Evolutionary conservation across 129 eudicot genomes (phyloP).

Genomic region (Tagetes patula): DNA sequence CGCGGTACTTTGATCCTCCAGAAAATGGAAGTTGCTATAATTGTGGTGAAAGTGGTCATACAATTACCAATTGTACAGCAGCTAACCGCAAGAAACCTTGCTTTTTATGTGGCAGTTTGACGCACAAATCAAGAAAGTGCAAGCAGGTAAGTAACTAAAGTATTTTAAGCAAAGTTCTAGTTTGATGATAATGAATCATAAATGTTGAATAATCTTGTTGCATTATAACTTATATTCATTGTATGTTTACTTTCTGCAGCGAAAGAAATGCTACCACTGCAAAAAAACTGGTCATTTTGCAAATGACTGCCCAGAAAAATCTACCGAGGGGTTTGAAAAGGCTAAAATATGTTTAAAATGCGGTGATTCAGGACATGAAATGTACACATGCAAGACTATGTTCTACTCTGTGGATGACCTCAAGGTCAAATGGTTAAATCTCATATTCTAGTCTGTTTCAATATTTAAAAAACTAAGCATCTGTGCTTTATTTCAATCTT

Average conservation of each 20-base stretch:
- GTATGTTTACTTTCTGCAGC: slow-evolving; percentile 33
- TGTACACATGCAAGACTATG: slow-evolving; percentile 55
- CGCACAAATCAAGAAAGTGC: slow-evolving; percentile 75
- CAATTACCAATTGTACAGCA: slow-evolving; percentile 57
- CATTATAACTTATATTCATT: background rate
- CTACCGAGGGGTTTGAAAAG: slow-evolving; percentile 31
- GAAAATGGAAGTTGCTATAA: slow-evolving; percentile 96
- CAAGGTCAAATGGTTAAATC: slow-evolving; percentile 44
- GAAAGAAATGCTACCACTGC: slow-evolving; percentile 75
- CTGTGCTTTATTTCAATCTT: background rate
- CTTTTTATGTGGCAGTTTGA: slow-evolving; percentile 92
- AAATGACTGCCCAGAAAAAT: slow-evolving; percentile 79
- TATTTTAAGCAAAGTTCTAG: background rate
- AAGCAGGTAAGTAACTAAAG: slow-evolving; percentile 52
- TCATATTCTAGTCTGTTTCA: background rate
- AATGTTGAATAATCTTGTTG: background rate
- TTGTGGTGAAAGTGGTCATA: slow-evolving; percentile 94
- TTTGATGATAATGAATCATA: background rate
- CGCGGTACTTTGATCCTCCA: slow-evolving; percentile 94
- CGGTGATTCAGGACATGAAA: slow-evolving; percentile 79
- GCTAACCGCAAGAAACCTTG: slow-evolving; percentile 85
- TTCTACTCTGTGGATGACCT: slow-evolving; percentile 69
- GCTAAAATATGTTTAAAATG: slow-evolving; percentile 78
- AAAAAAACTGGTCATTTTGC: slow-evolving; percentile 85
- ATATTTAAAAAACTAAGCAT: background rate